Conservation (phyloP, 257 asterid species). For the Salvia miltiorrhiza region DNA sequence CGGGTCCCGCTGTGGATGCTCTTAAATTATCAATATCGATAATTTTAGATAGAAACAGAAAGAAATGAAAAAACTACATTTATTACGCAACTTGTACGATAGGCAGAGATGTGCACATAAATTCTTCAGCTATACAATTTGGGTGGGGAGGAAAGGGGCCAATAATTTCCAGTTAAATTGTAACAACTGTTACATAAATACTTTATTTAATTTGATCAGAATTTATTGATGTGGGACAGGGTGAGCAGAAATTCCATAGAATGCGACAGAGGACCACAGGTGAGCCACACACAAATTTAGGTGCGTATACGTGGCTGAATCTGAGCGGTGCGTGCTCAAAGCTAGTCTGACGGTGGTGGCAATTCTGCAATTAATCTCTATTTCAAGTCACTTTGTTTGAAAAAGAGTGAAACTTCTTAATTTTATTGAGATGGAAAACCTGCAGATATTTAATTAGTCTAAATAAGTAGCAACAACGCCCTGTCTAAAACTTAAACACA, state of each 20-base stretch:
- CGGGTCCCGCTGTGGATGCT: too few species aligned
- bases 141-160: not conserved
- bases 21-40: too few species aligned
- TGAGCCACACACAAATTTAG: slow-evolving; percentile 4
- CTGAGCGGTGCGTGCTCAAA: not conserved
- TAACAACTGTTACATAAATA: not conserved
- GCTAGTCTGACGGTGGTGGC: slow-evolving; percentile 33
- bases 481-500: not conserved
- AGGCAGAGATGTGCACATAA: not conserved
- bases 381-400: not conserved
- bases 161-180: not conserved
- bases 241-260: slow-evolving; percentile 21
- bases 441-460: too few species aligned
- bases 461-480: too few species aligned
- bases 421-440: too few species aligned
- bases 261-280: slow-evolving; percentile 21
- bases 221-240: not conserved
- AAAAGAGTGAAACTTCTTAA: not conserved
- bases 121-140: not conserved
- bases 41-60: not conserved
- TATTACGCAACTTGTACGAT: not conserved
- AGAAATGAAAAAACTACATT: too few species aligned
- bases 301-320: slow-evolving; percentile 21
- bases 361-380: slow-evolving; percentile 1
- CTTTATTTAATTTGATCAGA: not conserved